These are phyloP conservation scores for Fraxinus platypoda DNA, from an alignment of 305 asterid species.

Conservation along the genomic window DNA sequence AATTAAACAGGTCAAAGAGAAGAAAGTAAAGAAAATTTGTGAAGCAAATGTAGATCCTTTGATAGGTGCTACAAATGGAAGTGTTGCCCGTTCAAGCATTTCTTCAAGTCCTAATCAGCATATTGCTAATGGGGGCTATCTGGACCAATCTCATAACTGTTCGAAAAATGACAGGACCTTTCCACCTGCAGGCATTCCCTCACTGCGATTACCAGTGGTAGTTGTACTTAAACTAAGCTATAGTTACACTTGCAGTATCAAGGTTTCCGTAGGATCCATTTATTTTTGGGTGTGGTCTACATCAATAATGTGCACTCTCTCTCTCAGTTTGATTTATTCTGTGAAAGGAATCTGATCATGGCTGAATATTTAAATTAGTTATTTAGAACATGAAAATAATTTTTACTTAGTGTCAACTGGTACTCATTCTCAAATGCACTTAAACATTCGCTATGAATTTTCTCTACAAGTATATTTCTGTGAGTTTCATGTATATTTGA, in stretches of 20 bases:
- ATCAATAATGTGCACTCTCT: background rate
- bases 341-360: background rate
- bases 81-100: slow-evolving; percentile 60
- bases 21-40: slow-evolving; percentile 82
- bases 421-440: slow-evolving; percentile 3
- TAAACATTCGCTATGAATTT: background rate
- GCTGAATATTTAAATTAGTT: slow-evolving; percentile 1
- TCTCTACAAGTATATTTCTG: background rate
- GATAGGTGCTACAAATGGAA: slow-evolving; percentile 67
- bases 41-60: slow-evolving; percentile 72
- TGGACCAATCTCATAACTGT: slow-evolving; percentile 51
- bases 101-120: slow-evolving; percentile 57
- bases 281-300: background rate
- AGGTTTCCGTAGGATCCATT: slow-evolving; percentile 4
- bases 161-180: slow-evolving; percentile 58
- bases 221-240: slow-evolving; percentile 54
- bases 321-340: background rate
- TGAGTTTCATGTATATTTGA: slow-evolving; percentile 9
- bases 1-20: slow-evolving; percentile 82
- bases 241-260: slow-evolving; percentile 19
- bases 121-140: slow-evolving; percentile 62
- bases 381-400: slow-evolving; percentile 4
- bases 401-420: slow-evolving; percentile 16
- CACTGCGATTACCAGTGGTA: slow-evolving; percentile 93
- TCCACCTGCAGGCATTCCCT: slow-evolving; percentile 70